These are phyloP conservation scores for Eudorina sp. DNA, from an alignment of 139 green algal species.

Conservation along the genomic window DNA sequence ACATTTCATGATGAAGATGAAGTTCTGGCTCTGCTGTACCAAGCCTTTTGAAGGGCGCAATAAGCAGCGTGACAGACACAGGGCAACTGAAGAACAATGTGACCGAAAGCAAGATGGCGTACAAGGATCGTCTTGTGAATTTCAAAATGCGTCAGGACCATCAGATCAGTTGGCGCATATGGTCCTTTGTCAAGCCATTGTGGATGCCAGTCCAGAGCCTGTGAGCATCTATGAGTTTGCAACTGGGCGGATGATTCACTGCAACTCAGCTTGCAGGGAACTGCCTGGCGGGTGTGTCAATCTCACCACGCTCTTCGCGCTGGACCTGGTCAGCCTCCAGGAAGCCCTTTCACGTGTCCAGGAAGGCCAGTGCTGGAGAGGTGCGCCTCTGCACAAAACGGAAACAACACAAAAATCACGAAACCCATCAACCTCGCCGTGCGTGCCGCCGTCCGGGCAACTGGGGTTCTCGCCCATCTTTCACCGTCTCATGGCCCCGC, in stretches of 20 bases:
- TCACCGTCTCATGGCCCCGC: background rate
- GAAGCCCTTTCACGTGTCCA: background rate
- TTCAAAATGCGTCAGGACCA: no score
- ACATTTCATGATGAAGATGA: no score
- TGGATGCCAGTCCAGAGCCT: constrained; percentile 3
- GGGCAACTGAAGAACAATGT: no score
- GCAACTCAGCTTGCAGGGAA: background rate
- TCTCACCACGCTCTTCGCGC: background rate
- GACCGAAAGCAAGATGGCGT: no score
- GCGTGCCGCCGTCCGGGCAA: no score
- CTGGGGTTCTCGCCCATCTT: background rate
- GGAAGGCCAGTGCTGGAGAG: background rate
- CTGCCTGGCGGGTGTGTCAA: background rate
- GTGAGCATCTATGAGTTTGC: background rate
- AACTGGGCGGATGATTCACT: background rate
- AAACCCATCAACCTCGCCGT: no score
- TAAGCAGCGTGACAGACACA: no score
- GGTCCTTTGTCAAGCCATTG: background rate
- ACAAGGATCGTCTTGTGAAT: no score
- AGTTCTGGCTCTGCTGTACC: no score
- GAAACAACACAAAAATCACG: no score
- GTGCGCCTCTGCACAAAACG: background rate
- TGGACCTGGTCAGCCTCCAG: background rate
- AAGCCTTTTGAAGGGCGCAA: no score
- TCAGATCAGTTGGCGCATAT: background rate